These are phyloP conservation scores for Cicer yamashitae DNA, from an alignment of 306 rosid genomes.

Conservation along the genomic window DNA sequence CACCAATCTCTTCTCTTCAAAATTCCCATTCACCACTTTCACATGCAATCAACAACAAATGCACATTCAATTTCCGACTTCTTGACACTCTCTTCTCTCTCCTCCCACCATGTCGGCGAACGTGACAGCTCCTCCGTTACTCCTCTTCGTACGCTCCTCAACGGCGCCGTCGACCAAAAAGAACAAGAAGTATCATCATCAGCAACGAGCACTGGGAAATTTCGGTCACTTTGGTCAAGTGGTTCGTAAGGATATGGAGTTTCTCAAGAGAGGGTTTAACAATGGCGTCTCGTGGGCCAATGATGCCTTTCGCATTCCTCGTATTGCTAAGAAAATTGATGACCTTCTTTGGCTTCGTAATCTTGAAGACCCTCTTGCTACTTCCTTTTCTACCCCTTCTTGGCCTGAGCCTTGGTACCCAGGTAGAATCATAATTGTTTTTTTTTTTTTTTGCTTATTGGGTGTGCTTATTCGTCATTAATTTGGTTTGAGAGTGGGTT, in stretches of 20 bases:
- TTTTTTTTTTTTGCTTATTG: constrained; percentile 1
- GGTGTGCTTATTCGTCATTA: not conserved
- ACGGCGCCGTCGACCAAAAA: constrained; percentile 33
- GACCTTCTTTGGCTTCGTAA: constrained; percentile 78
- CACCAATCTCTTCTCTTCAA: not conserved
- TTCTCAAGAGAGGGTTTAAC: constrained; percentile 61
- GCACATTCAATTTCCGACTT: not conserved
- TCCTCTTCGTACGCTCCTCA: constrained; percentile 37
- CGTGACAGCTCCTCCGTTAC: constrained; percentile 43
- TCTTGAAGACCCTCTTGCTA: constrained; percentile 74
- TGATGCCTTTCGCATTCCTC: constrained; percentile 64
- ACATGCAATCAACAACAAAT: not conserved
- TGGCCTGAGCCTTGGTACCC: constrained; percentile 90
- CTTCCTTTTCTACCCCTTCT: constrained; percentile 53
- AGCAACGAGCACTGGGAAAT: constrained; percentile 59
- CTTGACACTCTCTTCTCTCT: not conserved
- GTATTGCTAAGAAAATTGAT: constrained; percentile 64
- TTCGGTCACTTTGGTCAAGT: constrained; percentile 67
- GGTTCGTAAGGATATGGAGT: constrained; percentile 76
- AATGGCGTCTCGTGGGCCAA: constrained; percentile 77
- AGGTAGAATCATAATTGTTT: constrained; percentile 49
- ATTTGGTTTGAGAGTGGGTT: constrained; percentile 20
- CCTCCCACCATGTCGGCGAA: constrained; percentile 51
- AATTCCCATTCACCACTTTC: not conserved
- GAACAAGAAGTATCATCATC: constrained; percentile 22